Evolutionary conservation across 2,329 filamentous ascomycete species (phyloP).

Genomic region (Chrysoporthe puriensis): DNA sequence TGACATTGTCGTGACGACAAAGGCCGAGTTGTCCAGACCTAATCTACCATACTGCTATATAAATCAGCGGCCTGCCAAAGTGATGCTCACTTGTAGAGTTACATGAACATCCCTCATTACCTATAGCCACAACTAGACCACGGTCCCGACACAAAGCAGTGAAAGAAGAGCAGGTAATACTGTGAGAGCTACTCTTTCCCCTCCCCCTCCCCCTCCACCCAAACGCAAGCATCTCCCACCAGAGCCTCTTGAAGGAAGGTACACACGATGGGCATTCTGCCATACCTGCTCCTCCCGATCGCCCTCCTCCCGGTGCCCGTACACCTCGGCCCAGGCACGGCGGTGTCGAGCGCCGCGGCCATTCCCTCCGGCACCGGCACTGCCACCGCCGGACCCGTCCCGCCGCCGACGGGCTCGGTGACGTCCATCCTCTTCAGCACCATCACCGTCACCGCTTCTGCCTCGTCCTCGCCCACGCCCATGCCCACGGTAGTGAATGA

Average conservation of each 20-base stretch:
- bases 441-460: not conserved
- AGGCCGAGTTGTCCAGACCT: not conserved
- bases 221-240: too few relatives aligned
- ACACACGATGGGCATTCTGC: too few relatives aligned
- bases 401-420: not conserved
- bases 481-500: not conserved
- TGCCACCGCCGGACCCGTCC: not conserved
- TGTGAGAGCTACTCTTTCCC: not conserved
- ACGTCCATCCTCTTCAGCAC: not conserved
- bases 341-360: not conserved
- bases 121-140: not conserved
- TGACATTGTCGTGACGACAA: not conserved
- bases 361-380: not conserved
- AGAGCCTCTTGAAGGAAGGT: too few relatives aligned
- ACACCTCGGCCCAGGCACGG: not conserved
- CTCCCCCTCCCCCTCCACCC: not conserved
- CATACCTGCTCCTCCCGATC: not conserved
- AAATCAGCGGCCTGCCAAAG: not conserved
- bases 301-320: not conserved
- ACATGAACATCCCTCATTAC: not conserved
- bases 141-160: not conserved
- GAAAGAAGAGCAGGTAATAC: not conserved
- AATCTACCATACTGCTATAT: not conserved
- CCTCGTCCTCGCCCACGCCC: not conserved
- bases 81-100: not conserved